Base-by-base conservation (phyloP, 139 green algal species). In the Pleodorina starrii region DNA sequence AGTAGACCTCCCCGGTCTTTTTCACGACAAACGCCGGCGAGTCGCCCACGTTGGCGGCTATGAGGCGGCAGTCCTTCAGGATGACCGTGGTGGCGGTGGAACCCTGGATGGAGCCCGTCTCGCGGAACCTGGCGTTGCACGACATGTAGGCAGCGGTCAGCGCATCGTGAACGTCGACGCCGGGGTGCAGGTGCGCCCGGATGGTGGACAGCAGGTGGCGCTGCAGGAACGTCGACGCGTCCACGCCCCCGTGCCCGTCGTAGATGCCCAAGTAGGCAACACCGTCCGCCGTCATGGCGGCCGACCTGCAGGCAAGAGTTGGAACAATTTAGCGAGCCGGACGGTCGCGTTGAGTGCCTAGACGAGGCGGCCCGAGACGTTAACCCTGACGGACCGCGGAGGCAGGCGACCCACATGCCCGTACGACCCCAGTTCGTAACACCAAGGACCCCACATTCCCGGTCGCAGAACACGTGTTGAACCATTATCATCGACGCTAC, bases 1-100 rank as follows among this genome's bases (percentile, higher is more conserved):
- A 83, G 69, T 72, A 89, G 32, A 89, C 84, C 48, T 89, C 46
- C 1, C 84, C 84, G 0, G 36, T 35, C 23, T 73, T 73, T 36
- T 81, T 89, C 0, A 89, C 38, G 6, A 89, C 84, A 25, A 89
- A 89, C 4, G 84, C 84, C 5, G 84, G 84, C 36, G 84, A 89
- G 40, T 89, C 84, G 10, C 84, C 84, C 36, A 89, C 84, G 50
- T 89, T 89, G 50, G 84, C 84, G 1, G 84, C 84, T 7, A 89
- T 82, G 3, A 89, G 84, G 38, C n/a, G 84, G 12, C 25, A 25
- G 25, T 51, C 14, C 27, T 89, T 72, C 21, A 89, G 46, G 1
- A 89, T 63, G 27, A 89, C 25, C 4, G 84, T 83, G 36, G 84
- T 89, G 0, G 84, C 84, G 1, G 84, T 89, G 48, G 69, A 83